Conservation (phyloP, 1,139 yeast species). For the Candida pseudoviswanathii region DNA sequence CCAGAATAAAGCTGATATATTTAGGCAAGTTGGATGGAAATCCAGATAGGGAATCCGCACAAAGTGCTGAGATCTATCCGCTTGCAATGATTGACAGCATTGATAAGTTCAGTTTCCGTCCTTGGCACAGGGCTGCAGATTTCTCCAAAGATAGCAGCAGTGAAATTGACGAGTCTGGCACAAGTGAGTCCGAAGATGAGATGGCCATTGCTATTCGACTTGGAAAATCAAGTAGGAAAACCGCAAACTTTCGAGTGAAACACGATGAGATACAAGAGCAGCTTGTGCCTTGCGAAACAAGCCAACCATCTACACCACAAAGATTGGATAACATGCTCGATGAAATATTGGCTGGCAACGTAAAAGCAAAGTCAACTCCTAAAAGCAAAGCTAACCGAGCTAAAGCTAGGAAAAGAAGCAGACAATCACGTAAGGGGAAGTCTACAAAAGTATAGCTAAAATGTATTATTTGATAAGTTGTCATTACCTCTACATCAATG, state of each 20-base stretch:
- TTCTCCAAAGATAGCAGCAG: too few species aligned
- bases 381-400: conserved; percentile 1
- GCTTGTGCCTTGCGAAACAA: too few species aligned
- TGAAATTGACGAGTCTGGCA: not conserved
- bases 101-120: not conserved
- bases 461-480: not conserved
- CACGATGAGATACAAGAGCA: too few species aligned
- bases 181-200: not conserved
- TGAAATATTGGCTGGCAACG: too few species aligned
- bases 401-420: conserved; percentile 2
- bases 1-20: too few species aligned
- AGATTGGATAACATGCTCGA: too few species aligned
- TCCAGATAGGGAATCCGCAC: not conserved
- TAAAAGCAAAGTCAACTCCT: not conserved
- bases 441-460: not conserved
- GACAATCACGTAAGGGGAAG: not conserved
- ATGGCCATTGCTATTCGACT: too few species aligned
- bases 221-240: too few species aligned
- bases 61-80: not conserved
- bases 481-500: too few species aligned
- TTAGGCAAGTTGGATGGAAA: not conserved
- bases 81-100: not conserved
- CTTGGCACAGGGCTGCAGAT: not conserved
- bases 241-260: too few species aligned
- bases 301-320: too few species aligned